Percentiles rank a stretch among this genome's conserved stretches.
Conservation (phyloP, 495 filamentous ascomycete genomes). For the Hypoxylon trugodes region DNA sequence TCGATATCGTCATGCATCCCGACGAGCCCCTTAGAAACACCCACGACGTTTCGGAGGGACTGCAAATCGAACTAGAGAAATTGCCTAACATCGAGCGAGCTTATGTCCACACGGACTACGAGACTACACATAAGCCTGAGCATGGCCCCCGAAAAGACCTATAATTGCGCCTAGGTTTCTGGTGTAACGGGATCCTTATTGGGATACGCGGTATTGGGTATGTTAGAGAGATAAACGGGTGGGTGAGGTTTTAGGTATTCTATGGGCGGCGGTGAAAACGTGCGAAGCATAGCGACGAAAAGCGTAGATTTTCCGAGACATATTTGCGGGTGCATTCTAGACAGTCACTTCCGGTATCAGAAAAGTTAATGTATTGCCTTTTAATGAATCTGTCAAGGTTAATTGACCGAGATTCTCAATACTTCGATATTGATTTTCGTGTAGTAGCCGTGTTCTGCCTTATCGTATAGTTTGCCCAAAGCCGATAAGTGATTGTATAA, state of each 20-base stretch:
- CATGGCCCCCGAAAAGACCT: conserved; percentile 65
- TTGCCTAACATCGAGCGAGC: conserved; percentile 92
- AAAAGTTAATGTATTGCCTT: background rate
- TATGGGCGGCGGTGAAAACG: background rate
- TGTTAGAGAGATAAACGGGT: too few species aligned
- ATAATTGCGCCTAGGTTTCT: conserved; percentile 27
- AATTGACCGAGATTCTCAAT: too few species aligned
- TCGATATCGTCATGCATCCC: conserved; percentile 87
- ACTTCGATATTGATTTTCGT: too few species aligned
- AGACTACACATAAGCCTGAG: conserved; percentile 95
- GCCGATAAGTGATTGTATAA: too few species aligned
- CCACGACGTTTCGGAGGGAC: conserved; percentile 91
- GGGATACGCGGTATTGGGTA: background rate
- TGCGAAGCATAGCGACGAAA: too few species aligned
- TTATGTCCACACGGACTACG: conserved; percentile 98
- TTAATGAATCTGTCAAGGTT: background rate
- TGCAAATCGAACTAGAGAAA: conserved; percentile 94
- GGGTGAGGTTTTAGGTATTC: too few species aligned
- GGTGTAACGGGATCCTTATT: background rate
- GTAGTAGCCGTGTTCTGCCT: too few species aligned
- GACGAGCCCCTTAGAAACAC: conserved; percentile 73
- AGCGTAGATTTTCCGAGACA: background rate
- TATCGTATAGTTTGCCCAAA: too few species aligned
- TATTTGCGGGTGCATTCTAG: background rate
- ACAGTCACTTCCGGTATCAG: background rate